A percentile compares a stretch with the other conserved stretches of the same genome.
Evolutionary conservation across 345 rosid species (phyloP).

Genomic region (Hevea brasiliensis): DNA sequence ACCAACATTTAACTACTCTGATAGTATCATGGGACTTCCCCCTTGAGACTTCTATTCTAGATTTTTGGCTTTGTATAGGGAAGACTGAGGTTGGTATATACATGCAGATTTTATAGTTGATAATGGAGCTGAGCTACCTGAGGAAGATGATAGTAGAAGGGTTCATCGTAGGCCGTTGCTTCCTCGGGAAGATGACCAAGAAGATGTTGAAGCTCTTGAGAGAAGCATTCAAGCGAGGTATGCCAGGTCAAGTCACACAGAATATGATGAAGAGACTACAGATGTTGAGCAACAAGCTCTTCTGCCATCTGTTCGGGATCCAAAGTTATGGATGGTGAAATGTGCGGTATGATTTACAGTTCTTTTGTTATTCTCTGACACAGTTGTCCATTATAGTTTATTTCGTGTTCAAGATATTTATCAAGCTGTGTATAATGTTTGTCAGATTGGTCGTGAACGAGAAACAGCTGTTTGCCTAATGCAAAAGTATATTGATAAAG

Average conservation of each 20-base stretch:
- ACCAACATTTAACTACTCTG: no score
- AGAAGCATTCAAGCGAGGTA: slow-evolving; percentile 76
- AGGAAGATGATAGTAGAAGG: slow-evolving; percentile 71
- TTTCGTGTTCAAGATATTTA: slow-evolving; percentile 6
- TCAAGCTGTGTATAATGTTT: slow-evolving; percentile 15
- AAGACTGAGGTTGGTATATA: not conserved
- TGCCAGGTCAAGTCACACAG: slow-evolving; percentile 62
- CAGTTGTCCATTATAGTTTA: not conserved
- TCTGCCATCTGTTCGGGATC: slow-evolving; percentile 94
- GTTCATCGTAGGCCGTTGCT: slow-evolving; percentile 66
- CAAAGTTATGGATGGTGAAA: slow-evolving; percentile 75
- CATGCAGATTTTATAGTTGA: slow-evolving; percentile 79
- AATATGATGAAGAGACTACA: slow-evolving; percentile 95
- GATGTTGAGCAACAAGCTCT: slow-evolving; percentile 98
- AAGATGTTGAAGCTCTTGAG: slow-evolving; percentile 88
- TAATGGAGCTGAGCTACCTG: slow-evolving; percentile 74
- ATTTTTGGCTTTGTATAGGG: slow-evolving; percentile 3
- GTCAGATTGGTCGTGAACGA: slow-evolving; percentile 88
- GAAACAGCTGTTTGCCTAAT: slow-evolving; percentile 89
- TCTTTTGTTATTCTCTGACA: not conserved
- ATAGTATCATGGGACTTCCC: no score
- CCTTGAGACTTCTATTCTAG: not conserved
- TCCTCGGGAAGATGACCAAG: slow-evolving; percentile 76
- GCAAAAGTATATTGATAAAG: slow-evolving; percentile 89
- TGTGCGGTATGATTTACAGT: slow-evolving; percentile 47